Percentiles rank a stretch among this genome's conserved stretches.
Conservation (phyloP, 1,139 yeast species). For the Debaryomyces psychrophilus region DNA sequence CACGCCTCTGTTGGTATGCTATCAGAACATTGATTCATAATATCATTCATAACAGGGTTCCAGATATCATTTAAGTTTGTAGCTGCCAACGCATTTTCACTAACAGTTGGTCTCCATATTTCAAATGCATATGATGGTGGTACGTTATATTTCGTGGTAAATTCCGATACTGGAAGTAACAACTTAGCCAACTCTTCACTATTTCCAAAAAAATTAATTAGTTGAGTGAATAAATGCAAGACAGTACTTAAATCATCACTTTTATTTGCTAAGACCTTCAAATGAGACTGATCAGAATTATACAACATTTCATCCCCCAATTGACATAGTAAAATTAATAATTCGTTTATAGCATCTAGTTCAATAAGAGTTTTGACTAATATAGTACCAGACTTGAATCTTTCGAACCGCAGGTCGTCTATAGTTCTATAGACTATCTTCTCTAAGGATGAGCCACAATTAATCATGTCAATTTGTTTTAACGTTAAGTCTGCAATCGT, state of each 20-base stretch:
- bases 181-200: constrained; percentile 35
- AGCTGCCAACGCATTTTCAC: constrained; percentile 16
- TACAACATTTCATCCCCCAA: constrained; percentile 48
- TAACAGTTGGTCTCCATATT: constrained; percentile 65
- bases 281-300: constrained; percentile 50
- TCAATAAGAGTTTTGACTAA: constrained; percentile 53
- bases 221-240: constrained; percentile 63
- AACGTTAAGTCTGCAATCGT: constrained; percentile 65
- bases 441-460: constrained; percentile 64
- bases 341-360: constrained; percentile 56
- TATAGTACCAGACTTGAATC: constrained; percentile 52
- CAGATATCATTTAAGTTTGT: constrained; percentile 15
- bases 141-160: constrained; percentile 54
- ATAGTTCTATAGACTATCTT: constrained; percentile 62
- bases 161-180: constrained; percentile 49
- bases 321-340: constrained; percentile 65
- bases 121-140: constrained; percentile 75
- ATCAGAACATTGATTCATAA: constrained; percentile 14
- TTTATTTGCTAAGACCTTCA: constrained; percentile 71
- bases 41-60: constrained; percentile 24
- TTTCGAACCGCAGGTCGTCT: constrained; percentile 57
- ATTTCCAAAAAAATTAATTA: constrained; percentile 56
- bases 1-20: constrained; percentile 27
- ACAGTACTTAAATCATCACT: constrained; percentile 73
- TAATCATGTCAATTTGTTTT: constrained; percentile 66